A percentile compares a stretch with the other conserved stretches of the same genome.
These are phyloP conservation scores for Veloporphyrellus conicus DNA, from an alignment of 1,284 basidiomycete genomes.

Conservation along the genomic window DNA sequence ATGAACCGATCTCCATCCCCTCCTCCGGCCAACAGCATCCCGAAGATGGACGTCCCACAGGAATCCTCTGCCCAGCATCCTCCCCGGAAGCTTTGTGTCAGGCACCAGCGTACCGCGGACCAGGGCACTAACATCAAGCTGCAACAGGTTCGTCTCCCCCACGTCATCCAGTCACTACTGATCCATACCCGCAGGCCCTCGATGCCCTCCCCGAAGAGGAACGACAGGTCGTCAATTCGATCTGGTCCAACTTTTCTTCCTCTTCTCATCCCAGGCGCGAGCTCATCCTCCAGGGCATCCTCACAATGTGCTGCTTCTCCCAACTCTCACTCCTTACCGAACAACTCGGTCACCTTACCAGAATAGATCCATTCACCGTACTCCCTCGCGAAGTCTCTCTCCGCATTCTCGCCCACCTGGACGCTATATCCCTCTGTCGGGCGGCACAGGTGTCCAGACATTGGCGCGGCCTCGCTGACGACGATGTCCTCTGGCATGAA, in stretches of 20 bases:
- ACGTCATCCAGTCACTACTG: neutral
- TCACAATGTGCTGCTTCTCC: conserved; percentile 99
- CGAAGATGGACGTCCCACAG: conserved; percentile 8
- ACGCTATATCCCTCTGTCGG: conserved; percentile 92
- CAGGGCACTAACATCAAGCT: conserved; percentile 90
- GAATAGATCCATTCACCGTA: conserved; percentile 91
- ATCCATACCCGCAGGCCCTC: conserved; percentile 61
- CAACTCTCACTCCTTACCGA: conserved; percentile 97
- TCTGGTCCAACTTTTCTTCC: conserved; percentile 97
- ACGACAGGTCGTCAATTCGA: conserved; percentile 83
- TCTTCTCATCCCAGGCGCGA: conserved; percentile 88
- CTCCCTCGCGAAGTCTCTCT: conserved; percentile 90
- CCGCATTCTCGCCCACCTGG: conserved; percentile 87
- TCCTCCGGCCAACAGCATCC: conserved; percentile 1
- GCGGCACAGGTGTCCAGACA: conserved; percentile 88
- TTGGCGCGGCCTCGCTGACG: conserved; percentile 91
- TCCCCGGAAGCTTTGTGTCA: conserved; percentile 75
- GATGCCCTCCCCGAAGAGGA: conserved; percentile 89
- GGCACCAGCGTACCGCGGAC: conserved; percentile 97
- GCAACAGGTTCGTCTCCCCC: conserved; percentile 65
- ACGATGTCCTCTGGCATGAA: conserved; percentile 91
- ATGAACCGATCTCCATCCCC: conserved; percentile 21
- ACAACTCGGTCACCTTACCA: conserved; percentile 85
- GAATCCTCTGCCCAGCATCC: conserved; percentile 28
- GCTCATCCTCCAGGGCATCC: conserved; percentile 91